Percentiles rank a stretch among this genome's conserved stretches.
Conservation (phyloP, 2,329 filamentous ascomycete genomes). For the Thielaviopsis populi region DNA sequence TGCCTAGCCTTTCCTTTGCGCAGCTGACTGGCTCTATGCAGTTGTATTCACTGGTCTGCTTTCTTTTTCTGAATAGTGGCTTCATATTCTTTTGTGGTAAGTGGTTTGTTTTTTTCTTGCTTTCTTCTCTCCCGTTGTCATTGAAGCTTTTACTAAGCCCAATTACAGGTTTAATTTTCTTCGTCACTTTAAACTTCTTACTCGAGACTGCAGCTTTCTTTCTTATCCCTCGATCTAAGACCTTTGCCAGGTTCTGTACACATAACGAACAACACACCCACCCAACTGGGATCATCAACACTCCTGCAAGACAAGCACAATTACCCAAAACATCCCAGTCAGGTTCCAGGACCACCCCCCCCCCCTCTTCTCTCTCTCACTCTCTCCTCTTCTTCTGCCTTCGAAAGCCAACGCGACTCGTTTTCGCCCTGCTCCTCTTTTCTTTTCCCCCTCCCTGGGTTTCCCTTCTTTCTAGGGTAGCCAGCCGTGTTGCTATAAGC, state of each 20-base stretch:
- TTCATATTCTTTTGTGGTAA: neutral
- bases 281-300: neutral
- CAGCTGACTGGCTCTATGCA: neutral
- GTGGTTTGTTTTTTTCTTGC: neutral
- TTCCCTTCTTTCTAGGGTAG: neutral
- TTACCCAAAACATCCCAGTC: neutral
- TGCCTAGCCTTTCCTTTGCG: neutral
- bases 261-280: neutral
- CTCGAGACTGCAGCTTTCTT: neutral
- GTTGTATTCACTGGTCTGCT: neutral
- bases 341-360: neutral
- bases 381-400: neutral
- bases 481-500: conserved; percentile 4
- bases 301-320: neutral
- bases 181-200: neutral
- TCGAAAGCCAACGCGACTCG: neutral
- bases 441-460: neutral
- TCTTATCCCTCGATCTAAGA: neutral
- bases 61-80: neutral
- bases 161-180: neutral
- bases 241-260: neutral
- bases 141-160: neutral
- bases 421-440: neutral
- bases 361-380: neutral
- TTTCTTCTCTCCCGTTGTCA: neutral